These are phyloP conservation scores for Trichoderma arundinaceum DNA, from an alignment of 2,329 filamentous ascomycete species.

Conservation along the genomic window DNA sequence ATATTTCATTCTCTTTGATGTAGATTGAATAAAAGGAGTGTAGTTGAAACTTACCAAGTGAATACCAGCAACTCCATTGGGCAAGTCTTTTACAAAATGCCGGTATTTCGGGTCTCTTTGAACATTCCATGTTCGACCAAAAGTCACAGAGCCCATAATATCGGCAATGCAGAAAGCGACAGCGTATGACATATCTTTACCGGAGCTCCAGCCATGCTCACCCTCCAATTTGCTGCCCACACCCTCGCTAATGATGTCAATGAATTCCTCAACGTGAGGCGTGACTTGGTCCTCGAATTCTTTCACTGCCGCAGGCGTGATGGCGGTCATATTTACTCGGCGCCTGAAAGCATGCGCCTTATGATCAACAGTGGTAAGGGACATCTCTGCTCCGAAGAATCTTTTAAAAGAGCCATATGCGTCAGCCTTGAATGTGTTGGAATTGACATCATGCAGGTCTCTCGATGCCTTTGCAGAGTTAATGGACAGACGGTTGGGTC, in stretches of 20 bases:
- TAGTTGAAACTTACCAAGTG: slow-evolving; percentile 17
- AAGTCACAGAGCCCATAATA: slow-evolving; percentile 34
- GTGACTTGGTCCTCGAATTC: slow-evolving; percentile 31
- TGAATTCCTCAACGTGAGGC: slow-evolving; percentile 30
- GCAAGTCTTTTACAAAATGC: slow-evolving; percentile 31
- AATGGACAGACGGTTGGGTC: slow-evolving; percentile 32
- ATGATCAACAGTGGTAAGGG: slow-evolving; percentile 31
- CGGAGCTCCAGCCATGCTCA: slow-evolving; percentile 29
- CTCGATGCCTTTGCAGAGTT: slow-evolving; percentile 28
- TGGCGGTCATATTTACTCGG: slow-evolving; percentile 30
- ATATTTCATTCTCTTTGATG: background rate
- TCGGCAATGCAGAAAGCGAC: slow-evolving; percentile 33
- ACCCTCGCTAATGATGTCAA: slow-evolving; percentile 24
- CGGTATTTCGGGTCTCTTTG: slow-evolving; percentile 30
- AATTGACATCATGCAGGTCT: slow-evolving; percentile 28
- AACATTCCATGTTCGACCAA: slow-evolving; percentile 32
- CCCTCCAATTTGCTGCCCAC: slow-evolving; percentile 16
- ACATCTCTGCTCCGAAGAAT: slow-evolving; percentile 33
- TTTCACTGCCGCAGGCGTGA: slow-evolving; percentile 30
- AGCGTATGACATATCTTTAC: slow-evolving; percentile 29
- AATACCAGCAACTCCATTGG: slow-evolving; percentile 32
- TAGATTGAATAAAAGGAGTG: background rate
- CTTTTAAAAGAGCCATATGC: slow-evolving; percentile 31
- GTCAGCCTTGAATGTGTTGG: slow-evolving; percentile 29
- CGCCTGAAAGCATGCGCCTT: slow-evolving; percentile 33